These are phyloP conservation scores for Chamaecyparis obtusa DNA, from an alignment of 75 land plant species.

Conservation along the genomic window DNA sequence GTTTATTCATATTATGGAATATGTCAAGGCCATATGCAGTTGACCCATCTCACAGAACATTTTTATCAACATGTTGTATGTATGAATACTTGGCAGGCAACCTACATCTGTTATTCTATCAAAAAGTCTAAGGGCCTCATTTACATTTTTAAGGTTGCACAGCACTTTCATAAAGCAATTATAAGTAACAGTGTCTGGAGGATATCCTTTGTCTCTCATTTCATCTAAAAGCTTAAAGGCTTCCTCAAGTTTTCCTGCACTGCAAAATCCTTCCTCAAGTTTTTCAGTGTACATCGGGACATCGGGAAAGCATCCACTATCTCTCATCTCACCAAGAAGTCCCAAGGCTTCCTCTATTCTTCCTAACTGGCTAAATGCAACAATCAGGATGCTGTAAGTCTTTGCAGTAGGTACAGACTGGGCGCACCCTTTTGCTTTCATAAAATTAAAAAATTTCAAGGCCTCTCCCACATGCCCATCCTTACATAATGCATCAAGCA, in stretches of 20 bases:
- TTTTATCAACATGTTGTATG: slow-evolving; percentile 57
- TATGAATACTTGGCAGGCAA: slow-evolving; percentile 60
- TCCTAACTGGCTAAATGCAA: slow-evolving; percentile 37
- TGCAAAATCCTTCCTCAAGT: slow-evolving; percentile 68
- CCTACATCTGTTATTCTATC: slow-evolving; percentile 40
- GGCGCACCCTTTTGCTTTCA: slow-evolving; percentile 53
- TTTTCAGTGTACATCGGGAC: slow-evolving; percentile 62
- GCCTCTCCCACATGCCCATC: slow-evolving; percentile 62
- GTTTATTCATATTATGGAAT: slow-evolving; percentile 56
- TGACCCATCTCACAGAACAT: slow-evolving; percentile 58
- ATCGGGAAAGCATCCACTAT: slow-evolving; percentile 64
- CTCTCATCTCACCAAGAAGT: slow-evolving; percentile 48
- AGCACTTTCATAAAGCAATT: slow-evolving; percentile 68
- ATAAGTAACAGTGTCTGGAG: slow-evolving; percentile 62
- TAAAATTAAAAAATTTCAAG: slow-evolving; percentile 50
- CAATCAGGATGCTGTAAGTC: slow-evolving; percentile 58
- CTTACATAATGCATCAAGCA: slow-evolving; percentile 56
- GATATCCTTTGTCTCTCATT: slow-evolving; percentile 68
- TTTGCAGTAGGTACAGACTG: slow-evolving; percentile 63
- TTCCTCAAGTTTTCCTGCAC: slow-evolving; percentile 55
- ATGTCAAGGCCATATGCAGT: slow-evolving; percentile 39
- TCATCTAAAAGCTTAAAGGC: slow-evolving; percentile 66
- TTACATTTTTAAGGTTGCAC: slow-evolving; percentile 40
- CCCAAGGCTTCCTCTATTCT: slow-evolving; percentile 47
- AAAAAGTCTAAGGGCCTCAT: slow-evolving; percentile 51